Conservation (phyloP, 306 rosid genomes). For the Vicia sativa region DNA sequence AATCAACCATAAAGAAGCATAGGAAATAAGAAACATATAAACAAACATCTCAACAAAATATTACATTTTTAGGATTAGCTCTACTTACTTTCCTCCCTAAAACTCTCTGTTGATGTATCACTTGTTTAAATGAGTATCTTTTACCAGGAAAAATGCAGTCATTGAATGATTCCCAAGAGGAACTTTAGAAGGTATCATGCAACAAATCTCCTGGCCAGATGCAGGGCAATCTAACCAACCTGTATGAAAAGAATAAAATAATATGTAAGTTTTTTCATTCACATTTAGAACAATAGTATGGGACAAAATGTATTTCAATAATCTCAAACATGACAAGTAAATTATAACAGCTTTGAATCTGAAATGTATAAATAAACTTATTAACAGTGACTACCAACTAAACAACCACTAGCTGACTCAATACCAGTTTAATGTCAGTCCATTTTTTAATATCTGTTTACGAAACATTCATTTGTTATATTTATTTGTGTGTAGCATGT, state of each 20-base stretch:
- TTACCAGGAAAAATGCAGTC: conserved; percentile 83
- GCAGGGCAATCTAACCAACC: conserved; percentile 99
- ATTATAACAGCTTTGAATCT: conserved; percentile 20
- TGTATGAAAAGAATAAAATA: conserved; percentile 45
- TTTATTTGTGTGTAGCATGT: no score
- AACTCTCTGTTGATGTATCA: conserved; percentile 92
- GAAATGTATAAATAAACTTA: conserved; percentile 10
- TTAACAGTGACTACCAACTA: conserved; percentile 6
- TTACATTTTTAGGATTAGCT: conserved; percentile 9
- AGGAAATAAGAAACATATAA: conserved; percentile 23
- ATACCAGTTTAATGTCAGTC: background rate
- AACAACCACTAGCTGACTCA: background rate
- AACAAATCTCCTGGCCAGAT: conserved; percentile 73
- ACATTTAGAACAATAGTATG: conserved; percentile 20
- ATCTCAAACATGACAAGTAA: conserved; percentile 31
- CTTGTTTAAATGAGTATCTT: conserved; percentile 99
- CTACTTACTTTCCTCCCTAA: conserved; percentile 81
- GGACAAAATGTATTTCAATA: conserved; percentile 19
- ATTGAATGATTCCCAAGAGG: conserved; percentile 88
- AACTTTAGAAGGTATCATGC: conserved; percentile 97
- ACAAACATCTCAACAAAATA: no score
- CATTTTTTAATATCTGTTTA: no score
- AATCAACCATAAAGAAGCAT: conserved; percentile 3
- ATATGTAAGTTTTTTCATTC: conserved; percentile 1
- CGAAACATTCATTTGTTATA: no score